These are phyloP conservation scores for Cyamopsis tetragonoloba DNA, from an alignment of 306 rosid species.

Conservation along the genomic window DNA sequence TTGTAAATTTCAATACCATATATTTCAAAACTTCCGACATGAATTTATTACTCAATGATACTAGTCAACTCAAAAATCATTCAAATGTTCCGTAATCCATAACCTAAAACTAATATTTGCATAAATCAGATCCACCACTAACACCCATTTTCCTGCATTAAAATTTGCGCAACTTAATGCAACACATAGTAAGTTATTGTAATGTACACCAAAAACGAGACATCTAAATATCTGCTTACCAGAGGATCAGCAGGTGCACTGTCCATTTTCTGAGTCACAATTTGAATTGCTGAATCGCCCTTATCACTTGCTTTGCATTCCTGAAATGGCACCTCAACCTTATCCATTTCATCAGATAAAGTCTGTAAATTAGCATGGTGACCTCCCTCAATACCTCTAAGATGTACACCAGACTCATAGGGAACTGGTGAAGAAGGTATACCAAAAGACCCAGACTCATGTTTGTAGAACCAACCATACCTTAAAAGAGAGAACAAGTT, in stretches of 20 bases:
- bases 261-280: slow-evolving; percentile 32
- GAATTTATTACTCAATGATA: background rate
- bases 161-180: background rate
- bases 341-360: slow-evolving; percentile 25
- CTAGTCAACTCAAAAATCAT: background rate
- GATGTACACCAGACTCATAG: slow-evolving; percentile 15
- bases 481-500: slow-evolving; percentile 41
- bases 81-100: background rate
- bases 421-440: slow-evolving; percentile 35
- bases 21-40: slow-evolving; percentile 3
- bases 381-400: slow-evolving; percentile 29
- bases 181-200: background rate
- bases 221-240: slow-evolving; percentile 33
- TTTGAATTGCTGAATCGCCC: slow-evolving; percentile 33
- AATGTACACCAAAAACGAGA: background rate
- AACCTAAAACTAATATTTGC: background rate
- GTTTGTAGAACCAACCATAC: slow-evolving; percentile 74
- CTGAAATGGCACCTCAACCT: slow-evolving; percentile 29
- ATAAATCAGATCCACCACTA: slow-evolving; percentile 10
- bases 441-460: slow-evolving; percentile 22
- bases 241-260: slow-evolving; percentile 22
- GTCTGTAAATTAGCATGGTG: slow-evolving; percentile 15
- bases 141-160: slow-evolving; percentile 1
- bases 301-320: slow-evolving; percentile 26
- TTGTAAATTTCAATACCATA: background rate